Evolutionary conservation across 129 eudicot species (phyloP).

Genomic region (Kitagawia praeruptora): DNA sequence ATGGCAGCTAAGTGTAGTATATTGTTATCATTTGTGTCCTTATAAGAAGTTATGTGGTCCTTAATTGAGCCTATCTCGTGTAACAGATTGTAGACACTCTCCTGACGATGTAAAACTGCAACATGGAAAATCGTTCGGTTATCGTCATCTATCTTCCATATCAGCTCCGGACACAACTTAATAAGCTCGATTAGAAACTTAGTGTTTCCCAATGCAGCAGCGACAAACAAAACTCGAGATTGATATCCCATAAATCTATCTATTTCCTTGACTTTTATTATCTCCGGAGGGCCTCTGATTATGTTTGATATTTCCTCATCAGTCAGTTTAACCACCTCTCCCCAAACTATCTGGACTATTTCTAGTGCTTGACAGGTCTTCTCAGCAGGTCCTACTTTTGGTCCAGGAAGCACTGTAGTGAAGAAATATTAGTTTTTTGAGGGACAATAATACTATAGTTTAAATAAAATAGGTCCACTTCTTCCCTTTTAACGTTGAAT

Average conservation of each 20-base stretch:
- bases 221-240: too few species aligned
- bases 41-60: conserved; percentile 8
- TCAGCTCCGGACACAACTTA: too few species aligned
- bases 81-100: conserved; percentile 14
- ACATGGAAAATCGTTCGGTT: conserved; percentile 2
- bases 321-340: neutral
- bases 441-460: neutral
- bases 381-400: neutral
- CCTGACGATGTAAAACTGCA: conserved; percentile 20
- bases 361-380: conserved; percentile 1
- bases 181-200: too few species aligned
- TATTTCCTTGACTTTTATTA: neutral
- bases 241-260: neutral
- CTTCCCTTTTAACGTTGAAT: too few species aligned
- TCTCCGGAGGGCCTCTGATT: too few species aligned
- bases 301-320: neutral
- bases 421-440: neutral
- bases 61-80: conserved; percentile 11
- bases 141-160: too few species aligned
- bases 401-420: neutral
- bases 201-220: too few species aligned
- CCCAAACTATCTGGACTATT: neutral
- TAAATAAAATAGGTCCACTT: too few species aligned
- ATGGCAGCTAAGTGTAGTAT: conserved; percentile 13
- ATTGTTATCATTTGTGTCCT: conserved; percentile 7